phyloP scores from a whole-genome alignment of 441 rosid genomes.

The Gossypium schwendimanii region DNA sequence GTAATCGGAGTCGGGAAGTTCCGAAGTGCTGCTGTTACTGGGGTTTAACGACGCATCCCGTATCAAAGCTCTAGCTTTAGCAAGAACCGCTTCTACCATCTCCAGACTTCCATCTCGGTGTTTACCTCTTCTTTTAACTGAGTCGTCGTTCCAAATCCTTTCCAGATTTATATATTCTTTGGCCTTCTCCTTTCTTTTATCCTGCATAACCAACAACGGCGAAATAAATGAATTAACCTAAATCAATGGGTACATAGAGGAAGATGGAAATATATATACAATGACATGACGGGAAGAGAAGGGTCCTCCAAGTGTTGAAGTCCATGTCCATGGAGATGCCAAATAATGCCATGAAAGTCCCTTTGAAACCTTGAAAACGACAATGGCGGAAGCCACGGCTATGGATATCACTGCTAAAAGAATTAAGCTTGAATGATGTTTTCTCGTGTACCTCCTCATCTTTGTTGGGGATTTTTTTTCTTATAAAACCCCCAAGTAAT shows the following conservation, averaged over 20 bases:
- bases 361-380: slow-evolving; percentile 9
- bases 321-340: slow-evolving; percentile 14
- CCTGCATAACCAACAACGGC: neutral
- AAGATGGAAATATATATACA: neutral
- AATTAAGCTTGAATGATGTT: neutral
- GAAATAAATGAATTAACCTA: neutral
- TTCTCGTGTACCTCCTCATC: neutral
- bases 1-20: slow-evolving; percentile 13
- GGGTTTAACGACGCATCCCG: slow-evolving; percentile 14
- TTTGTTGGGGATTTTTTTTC: too few relatives aligned
- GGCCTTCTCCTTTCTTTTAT: neutral
- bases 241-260: neutral
- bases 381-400: neutral
- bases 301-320: neutral
- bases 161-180: slow-evolving; percentile 13
- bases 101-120: neutral
- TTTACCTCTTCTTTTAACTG: neutral
- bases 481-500: neutral
- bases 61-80: slow-evolving; percentile 28
- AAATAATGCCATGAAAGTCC: slow-evolving; percentile 12
- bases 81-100: slow-evolving; percentile 25
- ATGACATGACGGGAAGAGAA: neutral
- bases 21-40: slow-evolving; percentile 4
- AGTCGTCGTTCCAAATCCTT: neutral
- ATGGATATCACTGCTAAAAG: slow-evolving; percentile 5